These are phyloP conservation scores for Boletus speciosus DNA, from an alignment of 768 basidiomycete genomes.

Conservation along the genomic window DNA sequence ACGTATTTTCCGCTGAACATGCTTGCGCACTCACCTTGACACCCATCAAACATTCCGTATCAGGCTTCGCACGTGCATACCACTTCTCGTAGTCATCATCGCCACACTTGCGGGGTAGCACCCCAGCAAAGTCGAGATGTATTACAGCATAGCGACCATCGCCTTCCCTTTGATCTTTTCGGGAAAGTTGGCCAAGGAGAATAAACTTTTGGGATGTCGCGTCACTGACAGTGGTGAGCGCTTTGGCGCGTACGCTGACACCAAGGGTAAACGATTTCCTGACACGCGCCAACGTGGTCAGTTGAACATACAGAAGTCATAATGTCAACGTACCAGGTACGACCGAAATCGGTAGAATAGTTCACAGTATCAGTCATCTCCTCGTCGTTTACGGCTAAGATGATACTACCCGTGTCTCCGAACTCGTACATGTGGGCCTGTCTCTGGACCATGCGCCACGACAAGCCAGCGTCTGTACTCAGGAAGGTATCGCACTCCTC, in stretches of 20 bases:
- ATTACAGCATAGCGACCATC: conserved; percentile 67
- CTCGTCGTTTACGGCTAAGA: conserved; percentile 85
- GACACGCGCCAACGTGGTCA: not conserved
- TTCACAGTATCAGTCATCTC: conserved; percentile 60
- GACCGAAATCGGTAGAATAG: conserved; percentile 83
- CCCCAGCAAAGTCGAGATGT: conserved; percentile 77
- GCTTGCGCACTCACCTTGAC: conserved; percentile 61
- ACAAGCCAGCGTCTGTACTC: conserved; percentile 83
- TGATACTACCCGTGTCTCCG: conserved; percentile 81
- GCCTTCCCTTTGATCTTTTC: conserved; percentile 49
- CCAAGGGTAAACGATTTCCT: conserved; percentile 75
- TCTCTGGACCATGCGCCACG: conserved; percentile 73
- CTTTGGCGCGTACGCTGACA: conserved; percentile 64
- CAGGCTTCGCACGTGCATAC: conserved; percentile 69
- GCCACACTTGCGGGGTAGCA: conserved; percentile 64
- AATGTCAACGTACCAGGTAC: conserved; percentile 63
- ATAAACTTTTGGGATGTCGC: conserved; percentile 97
- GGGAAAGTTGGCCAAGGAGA: conserved; percentile 73
- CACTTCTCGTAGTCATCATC: conserved; percentile 79
- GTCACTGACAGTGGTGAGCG: conserved; percentile 87
- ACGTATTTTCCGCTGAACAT: not conserved
- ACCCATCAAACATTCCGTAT: conserved; percentile 86
- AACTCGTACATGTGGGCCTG: conserved; percentile 95
- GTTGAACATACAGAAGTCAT: not conserved
- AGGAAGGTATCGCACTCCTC: conserved; percentile 92